These are phyloP conservation scores for Podosphaera fusca DNA, from an alignment of 2,329 filamentous ascomycete species.

Conservation along the genomic window DNA sequence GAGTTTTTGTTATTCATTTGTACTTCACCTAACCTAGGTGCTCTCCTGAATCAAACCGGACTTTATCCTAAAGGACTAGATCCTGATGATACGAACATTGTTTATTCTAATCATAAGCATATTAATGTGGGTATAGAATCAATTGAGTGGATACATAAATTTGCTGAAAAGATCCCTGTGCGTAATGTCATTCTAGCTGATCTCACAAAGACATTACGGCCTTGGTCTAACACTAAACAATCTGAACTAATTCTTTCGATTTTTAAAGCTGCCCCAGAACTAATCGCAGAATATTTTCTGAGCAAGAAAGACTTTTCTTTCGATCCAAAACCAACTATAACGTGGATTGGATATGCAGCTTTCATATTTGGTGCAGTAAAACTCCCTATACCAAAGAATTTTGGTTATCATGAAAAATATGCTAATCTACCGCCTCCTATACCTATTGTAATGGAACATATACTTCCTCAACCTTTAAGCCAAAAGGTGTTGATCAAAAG, in stretches of 20 bases:
- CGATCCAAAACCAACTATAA: conserved; percentile 76
- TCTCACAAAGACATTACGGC: conserved; percentile 56
- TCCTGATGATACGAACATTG: conserved; percentile 25
- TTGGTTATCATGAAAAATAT: conserved; percentile 42
- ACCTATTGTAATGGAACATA: conserved; percentile 59
- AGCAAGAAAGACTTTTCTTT: conserved; percentile 62
- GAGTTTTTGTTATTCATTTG: conserved; percentile 54
- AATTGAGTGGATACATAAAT: conserved; percentile 46
- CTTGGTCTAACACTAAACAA: conserved; percentile 62
- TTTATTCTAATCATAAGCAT: conserved; percentile 17
- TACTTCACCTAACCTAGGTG: conserved; percentile 47
- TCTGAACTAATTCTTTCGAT: conserved; percentile 61
- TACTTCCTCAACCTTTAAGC: conserved; percentile 62
- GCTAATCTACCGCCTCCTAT: conserved; percentile 52
- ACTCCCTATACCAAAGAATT: conserved; percentile 46
- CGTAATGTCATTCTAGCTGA: conserved; percentile 60
- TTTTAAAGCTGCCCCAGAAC: conserved; percentile 61
- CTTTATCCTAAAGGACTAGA: conserved; percentile 57
- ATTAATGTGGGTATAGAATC: conserved; percentile 46
- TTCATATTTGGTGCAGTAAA: conserved; percentile 67
- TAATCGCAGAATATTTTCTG: conserved; percentile 70
- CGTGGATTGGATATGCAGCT: conserved; percentile 84
- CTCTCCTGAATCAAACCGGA: conserved; percentile 55
- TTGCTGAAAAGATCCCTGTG: conserved; percentile 42
- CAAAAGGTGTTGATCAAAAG: conserved; percentile 62